phyloP scores from a whole-genome alignment of 805 yeast species.

The Lachancea quebecensis region DNA sequence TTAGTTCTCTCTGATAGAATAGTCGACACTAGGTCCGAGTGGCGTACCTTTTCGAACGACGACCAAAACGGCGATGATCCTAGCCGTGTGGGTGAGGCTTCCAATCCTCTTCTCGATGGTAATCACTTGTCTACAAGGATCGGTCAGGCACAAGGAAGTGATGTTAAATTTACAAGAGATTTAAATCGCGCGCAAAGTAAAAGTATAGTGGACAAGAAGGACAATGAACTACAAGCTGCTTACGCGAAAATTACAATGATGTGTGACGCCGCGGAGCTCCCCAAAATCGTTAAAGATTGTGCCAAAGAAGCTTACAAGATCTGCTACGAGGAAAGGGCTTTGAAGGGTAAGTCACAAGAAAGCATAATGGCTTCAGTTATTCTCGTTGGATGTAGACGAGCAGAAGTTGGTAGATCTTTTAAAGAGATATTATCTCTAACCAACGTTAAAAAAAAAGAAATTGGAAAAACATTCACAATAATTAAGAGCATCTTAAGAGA shows the following conservation, averaged over 20 bases:
- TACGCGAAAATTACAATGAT: constrained; percentile 86
- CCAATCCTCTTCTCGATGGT: constrained; percentile 84
- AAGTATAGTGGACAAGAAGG: constrained; percentile 78
- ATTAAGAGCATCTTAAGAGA: constrained; percentile 62
- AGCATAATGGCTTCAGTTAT: constrained; percentile 96
- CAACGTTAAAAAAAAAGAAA: constrained; percentile 87
- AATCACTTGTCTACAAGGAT: constrained; percentile 90
- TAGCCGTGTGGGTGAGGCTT: constrained; percentile 97
- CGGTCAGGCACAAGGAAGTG: constrained; percentile 81
- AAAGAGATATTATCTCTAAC: constrained; percentile 95
- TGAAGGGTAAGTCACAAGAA: constrained; percentile 88
- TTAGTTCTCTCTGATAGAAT: constrained; percentile 84
- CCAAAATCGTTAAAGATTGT: constrained; percentile 93
- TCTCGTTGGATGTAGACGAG: constrained; percentile 88
- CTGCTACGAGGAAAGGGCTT: constrained; percentile 77
- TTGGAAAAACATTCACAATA: constrained; percentile 82
- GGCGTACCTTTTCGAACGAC: constrained; percentile 97
- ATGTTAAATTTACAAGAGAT: constrained; percentile 81
- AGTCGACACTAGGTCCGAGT: constrained; percentile 93
- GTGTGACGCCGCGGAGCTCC: constrained; percentile 94
- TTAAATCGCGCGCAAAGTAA: constrained; percentile 84
- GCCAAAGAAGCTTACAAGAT: constrained; percentile 94
- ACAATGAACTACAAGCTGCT: constrained; percentile 80
- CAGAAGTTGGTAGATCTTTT: constrained; percentile 88
- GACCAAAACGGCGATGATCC: constrained; percentile 99